Base-by-base conservation (phyloP, 2,329 filamentous ascomycete genomes). In the Elsinoe australis region DNA sequence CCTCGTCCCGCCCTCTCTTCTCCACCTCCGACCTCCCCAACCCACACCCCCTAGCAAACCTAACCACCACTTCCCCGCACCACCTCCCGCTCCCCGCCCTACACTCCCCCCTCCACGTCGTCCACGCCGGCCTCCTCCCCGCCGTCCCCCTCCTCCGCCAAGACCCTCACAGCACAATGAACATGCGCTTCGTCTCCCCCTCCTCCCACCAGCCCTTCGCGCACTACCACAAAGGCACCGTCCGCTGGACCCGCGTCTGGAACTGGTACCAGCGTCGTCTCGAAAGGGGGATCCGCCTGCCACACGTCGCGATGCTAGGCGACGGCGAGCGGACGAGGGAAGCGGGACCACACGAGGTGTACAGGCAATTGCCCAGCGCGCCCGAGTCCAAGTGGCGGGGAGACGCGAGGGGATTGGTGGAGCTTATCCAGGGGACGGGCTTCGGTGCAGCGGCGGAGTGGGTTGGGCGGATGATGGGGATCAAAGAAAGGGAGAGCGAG, bases 121-220 rank as follows among this genome's bases (percentile, higher is more conserved):
- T 89, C 5, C 92, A 96, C 67, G 90, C 79, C 0, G 92, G 92
- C 1, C 73, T 96, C 2, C 81, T 92, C 0, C 87, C 90, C 0
- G 83, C 81, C 4, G 68, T 94, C 0, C 64, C 76, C 0, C 71
- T 94, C 10, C 72, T 82, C 36, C 70, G 75, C 45, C 90, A 83
- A 57, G 78, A 95, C 63, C 83, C 88, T 0, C 81, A 79, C 64
- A 82, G 83, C 45, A 84, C 85, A 32, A 95, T 95, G 88, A 92
- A 87, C 61, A 94, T 98, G 86, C 80, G 88, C 49, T 85, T 81
- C 5, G 76, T 95, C 47, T 73, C 85, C 55, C 73, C 80, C 14
- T 67, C 72, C 8, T 80, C 78, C 8, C 74, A 79, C 51, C 67
- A 78, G 9, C 80, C 79, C 3, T 78, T 70, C 47, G 68, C 69